These are phyloP conservation scores for Brassica cretica DNA, from an alignment of 345 rosid genomes.

Conservation along the genomic window DNA sequence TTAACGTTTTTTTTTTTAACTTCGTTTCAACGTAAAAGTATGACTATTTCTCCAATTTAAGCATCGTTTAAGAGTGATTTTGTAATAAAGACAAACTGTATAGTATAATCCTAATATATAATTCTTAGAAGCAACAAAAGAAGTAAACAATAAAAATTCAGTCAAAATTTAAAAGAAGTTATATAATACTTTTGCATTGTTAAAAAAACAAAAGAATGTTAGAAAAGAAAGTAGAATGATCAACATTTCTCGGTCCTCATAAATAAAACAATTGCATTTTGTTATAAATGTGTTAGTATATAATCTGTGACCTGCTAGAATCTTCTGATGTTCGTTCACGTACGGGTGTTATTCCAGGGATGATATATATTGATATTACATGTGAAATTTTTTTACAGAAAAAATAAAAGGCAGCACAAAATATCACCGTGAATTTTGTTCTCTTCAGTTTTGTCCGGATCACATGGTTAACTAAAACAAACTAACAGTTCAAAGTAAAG, in stretches of 20 bases:
- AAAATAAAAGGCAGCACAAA: neutral
- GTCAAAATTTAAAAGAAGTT: neutral
- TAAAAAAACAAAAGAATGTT: neutral
- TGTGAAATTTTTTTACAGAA: neutral
- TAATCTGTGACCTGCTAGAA: neutral
- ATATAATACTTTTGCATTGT: neutral
- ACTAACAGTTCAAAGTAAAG: neutral
- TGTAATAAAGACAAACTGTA: neutral
- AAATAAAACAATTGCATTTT: neutral
- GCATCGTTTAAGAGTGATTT: neutral
- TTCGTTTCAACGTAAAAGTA: constrained; percentile 1
- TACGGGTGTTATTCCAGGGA: neutral
- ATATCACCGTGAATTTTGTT: neutral
- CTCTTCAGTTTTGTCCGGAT: neutral
- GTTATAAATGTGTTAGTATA: neutral
- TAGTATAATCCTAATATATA: neutral
- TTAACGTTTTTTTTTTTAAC: neutral
- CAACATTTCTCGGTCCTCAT: neutral
- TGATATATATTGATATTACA: neutral
- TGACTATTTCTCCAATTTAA: neutral
- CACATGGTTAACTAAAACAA: neutral
- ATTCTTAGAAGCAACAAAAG: neutral
- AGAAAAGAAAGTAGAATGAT: neutral
- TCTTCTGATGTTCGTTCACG: neutral
- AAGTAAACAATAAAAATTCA: neutral